Evolutionary conservation across 2,329 filamentous ascomycete genomes (phyloP), one percentile per base, ranked within the genome.

Genomic region (Paracoccidioides brasiliensis): DNA sequence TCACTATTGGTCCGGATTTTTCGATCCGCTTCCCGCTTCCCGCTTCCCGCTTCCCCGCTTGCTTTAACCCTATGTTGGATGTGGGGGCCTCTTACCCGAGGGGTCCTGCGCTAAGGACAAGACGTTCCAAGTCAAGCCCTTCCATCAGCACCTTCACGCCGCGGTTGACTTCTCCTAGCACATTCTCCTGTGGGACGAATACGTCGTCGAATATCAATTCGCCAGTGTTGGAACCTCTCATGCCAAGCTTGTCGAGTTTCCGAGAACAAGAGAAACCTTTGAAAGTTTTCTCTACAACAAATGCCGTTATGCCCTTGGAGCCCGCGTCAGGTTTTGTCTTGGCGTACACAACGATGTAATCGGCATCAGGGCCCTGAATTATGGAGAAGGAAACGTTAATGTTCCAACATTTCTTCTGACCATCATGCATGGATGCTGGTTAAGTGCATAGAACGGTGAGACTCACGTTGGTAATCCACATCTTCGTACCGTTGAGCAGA

Each of bases 241-340:
- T 98, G 62, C 93, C 93, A 71, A 98, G 85, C 75, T 98, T 97
- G 77, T 97, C 91, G 15, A 97, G 82, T 73, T 97, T 97, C 59
- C 88, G 80, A 5, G 89, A 83, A 64, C 89, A 90, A 60, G 83
- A 86, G 76, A 96, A 97, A 45, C 93, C 91, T 41, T 82, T 73
- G 40, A 79, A 76, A 8, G 70, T 65, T 55, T 77, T 78, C 63
- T 94, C 85, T 42, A 97, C 87, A 38, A 98, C 79, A 74, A 97
- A 96, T 6, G 91, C 91, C 0, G 91, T 95, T 69, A 98, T 95
- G 56, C 93, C 93, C 73, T 91, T 95, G 60, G 85, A 88, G 1
- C 77, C 89, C 58, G 81, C 83, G 10, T 84, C 80, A 0, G 90
- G 90, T 56, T 84, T 80, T 0, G 91, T 96, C 77, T 97, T 97